Percentiles rank a stretch among this genome's conserved stretches.
Conservation (phyloP, 345 rosid species). For the Ceriops zippeliana region DNA sequence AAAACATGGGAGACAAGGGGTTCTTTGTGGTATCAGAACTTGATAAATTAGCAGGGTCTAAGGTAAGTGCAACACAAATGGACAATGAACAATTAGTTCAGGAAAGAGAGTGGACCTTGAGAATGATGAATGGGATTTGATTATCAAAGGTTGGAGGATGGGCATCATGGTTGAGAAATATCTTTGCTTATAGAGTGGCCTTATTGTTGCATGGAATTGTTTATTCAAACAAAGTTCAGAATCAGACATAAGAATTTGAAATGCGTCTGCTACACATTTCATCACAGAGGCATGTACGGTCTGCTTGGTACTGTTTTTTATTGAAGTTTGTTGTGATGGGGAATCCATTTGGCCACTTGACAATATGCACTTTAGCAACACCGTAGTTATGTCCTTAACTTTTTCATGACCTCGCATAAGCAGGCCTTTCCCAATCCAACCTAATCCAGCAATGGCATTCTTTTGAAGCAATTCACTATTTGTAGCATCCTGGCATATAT, state of each 20-base stretch:
- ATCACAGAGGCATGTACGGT: constrained; percentile 37
- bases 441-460: constrained; percentile 65
- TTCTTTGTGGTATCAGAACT: not conserved
- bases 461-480: constrained; percentile 41
- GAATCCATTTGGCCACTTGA: constrained; percentile 28
- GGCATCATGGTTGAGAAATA: constrained; percentile 70
- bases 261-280: constrained; percentile 82
- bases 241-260: constrained; percentile 69
- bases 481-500: constrained; percentile 37
- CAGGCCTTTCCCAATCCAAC: constrained; percentile 95
- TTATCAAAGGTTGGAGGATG: constrained; percentile 55
- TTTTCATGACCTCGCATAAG: constrained; percentile 84
- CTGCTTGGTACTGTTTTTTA: constrained; percentile 24
- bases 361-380: constrained; percentile 56
- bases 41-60: not conserved
- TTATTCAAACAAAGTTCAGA: constrained; percentile 64
- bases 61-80: not conserved
- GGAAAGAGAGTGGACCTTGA: constrained; percentile 44
- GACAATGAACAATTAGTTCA: constrained; percentile 4
- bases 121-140: constrained; percentile 41
- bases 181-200: constrained; percentile 92
- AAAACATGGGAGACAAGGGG: not conserved
- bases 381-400: constrained; percentile 53
- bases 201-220: constrained; percentile 64
- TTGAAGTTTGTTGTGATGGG: constrained; percentile 8